These are phyloP conservation scores for Priceomyces medius DNA, from an alignment of 805 yeast genomes.

Conservation along the genomic window DNA sequence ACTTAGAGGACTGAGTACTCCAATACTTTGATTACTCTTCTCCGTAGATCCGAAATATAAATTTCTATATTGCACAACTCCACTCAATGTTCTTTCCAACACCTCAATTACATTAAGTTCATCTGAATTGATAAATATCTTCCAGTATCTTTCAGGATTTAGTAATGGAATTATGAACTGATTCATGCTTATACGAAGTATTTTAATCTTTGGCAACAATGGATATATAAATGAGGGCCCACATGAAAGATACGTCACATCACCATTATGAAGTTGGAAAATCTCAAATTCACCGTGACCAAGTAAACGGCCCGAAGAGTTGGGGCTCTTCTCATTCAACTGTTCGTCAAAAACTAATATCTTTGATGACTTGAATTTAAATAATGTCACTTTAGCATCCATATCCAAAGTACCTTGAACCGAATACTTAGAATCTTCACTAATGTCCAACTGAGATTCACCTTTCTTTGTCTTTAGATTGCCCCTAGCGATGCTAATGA, in stretches of 20 bases:
- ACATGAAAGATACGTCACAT: slow-evolving; percentile 61
- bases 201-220: slow-evolving; percentile 59
- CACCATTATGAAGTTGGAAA: slow-evolving; percentile 56
- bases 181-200: slow-evolving; percentile 48
- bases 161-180: slow-evolving; percentile 63
- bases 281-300: slow-evolving; percentile 62
- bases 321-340: slow-evolving; percentile 15
- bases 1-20: neutral
- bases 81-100: slow-evolving; percentile 38
- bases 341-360: slow-evolving; percentile 39
- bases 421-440: slow-evolving; percentile 7
- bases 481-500: slow-evolving; percentile 29
- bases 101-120: slow-evolving; percentile 23
- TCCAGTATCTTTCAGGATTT: slow-evolving; percentile 79
- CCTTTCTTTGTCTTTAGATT: slow-evolving; percentile 17
- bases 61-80: slow-evolving; percentile 44
- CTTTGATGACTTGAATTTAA: slow-evolving; percentile 28
- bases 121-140: slow-evolving; percentile 38
- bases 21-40: neutral
- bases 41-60: slow-evolving; percentile 18
- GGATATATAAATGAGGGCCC: slow-evolving; percentile 73
- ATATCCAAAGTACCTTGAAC: slow-evolving; percentile 17
- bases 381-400: slow-evolving; percentile 38
- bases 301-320: slow-evolving; percentile 45
- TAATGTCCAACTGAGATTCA: neutral